phyloP scores from a whole-genome alignment of 768 basidiomycete genomes.

The Tylopilus subfusipes region DNA sequence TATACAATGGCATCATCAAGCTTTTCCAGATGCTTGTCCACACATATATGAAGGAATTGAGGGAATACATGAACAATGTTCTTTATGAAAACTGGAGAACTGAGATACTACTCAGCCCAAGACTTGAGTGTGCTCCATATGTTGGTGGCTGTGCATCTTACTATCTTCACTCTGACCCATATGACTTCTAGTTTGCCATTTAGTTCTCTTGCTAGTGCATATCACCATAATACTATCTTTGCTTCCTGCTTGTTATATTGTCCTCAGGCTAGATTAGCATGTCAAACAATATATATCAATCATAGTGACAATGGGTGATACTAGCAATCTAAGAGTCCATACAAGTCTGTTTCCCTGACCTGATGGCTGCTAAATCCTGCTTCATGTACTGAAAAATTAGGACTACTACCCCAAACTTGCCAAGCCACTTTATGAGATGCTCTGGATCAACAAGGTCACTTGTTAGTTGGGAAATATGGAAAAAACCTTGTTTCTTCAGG shows the following conservation, averaged over 20 bases:
- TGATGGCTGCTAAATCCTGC: too few relatives aligned
- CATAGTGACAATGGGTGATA: too few relatives aligned
- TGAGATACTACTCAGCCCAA: constrained; percentile 91
- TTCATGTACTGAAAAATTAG: too few relatives aligned
- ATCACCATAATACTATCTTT: too few relatives aligned
- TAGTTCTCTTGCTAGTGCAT: constrained; percentile 42
- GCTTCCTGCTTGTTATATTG: constrained; percentile 30
- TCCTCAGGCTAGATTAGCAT: constrained; percentile 24
- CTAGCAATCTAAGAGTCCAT: too few relatives aligned
- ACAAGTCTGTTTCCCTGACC: too few relatives aligned
- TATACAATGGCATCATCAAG: constrained; percentile 99
- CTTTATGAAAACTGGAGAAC: constrained; percentile 99
- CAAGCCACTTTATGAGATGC: too few relatives aligned
- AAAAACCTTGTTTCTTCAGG: too few relatives aligned
- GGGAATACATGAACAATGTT: constrained; percentile 94
- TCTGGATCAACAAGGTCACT: too few relatives aligned
- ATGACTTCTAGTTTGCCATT: constrained; percentile 38
- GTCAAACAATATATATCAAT: too few relatives aligned
- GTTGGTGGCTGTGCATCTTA: constrained; percentile 26
- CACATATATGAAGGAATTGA: constrained; percentile 98
- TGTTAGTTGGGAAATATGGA: too few relatives aligned
- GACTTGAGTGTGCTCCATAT: constrained; percentile 93
- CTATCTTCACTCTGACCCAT: constrained; percentile 25
- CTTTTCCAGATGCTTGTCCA: constrained; percentile 98
- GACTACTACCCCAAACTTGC: too few relatives aligned